Percentiles rank a stretch among this genome's conserved stretches.
Evolutionary conservation across 2,329 filamentous ascomycete genomes (phyloP).

Genomic region (Metarhizium album): DNA sequence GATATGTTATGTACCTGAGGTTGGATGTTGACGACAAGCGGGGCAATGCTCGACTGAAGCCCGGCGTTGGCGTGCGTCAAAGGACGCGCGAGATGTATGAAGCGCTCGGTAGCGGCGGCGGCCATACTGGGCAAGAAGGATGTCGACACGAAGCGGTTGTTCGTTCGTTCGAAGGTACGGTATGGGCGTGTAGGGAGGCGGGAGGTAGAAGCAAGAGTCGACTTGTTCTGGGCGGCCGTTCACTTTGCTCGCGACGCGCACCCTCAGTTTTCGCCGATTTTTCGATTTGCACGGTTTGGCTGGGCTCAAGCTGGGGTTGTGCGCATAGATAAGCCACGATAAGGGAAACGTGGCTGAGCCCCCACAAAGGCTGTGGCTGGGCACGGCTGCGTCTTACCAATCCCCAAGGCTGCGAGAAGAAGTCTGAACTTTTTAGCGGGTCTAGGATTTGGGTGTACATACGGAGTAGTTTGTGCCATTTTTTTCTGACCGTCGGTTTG

Average conservation of each 20-base stretch:
- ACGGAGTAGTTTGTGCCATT: not conserved
- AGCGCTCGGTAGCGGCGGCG: slow-evolving; percentile 63
- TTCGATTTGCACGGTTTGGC: slow-evolving; percentile 31
- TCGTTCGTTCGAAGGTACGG: slow-evolving; percentile 1
- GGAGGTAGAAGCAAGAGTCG: slow-evolving; percentile 10
- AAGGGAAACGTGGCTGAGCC: slow-evolving; percentile 23
- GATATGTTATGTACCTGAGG: slow-evolving; percentile 64
- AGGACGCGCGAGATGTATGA: slow-evolving; percentile 89
- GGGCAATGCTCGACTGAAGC: slow-evolving; percentile 76
- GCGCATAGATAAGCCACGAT: slow-evolving; percentile 41
- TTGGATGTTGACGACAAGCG: slow-evolving; percentile 88
- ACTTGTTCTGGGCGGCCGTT: not conserved
- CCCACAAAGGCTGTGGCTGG: slow-evolving; percentile 24
- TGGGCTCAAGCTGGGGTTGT: slow-evolving; percentile 35
- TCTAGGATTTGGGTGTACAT: not conserved
- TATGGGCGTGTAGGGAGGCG: slow-evolving; percentile 10
- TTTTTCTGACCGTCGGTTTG: not conserved
- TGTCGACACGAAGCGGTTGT: slow-evolving; percentile 9
- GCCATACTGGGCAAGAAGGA: slow-evolving; percentile 58
- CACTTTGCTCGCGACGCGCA: slow-evolving; percentile 20
- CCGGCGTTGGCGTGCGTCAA: slow-evolving; percentile 72
- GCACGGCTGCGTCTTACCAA: slow-evolving; percentile 10
- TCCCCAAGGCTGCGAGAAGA: slow-evolving; percentile 25
- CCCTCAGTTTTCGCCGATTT: slow-evolving; percentile 29
- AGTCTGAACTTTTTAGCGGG: slow-evolving; percentile 10